phyloP scores from a whole-genome alignment of 768 basidiomycete species.

The Lyophyllum atratum region DNA sequence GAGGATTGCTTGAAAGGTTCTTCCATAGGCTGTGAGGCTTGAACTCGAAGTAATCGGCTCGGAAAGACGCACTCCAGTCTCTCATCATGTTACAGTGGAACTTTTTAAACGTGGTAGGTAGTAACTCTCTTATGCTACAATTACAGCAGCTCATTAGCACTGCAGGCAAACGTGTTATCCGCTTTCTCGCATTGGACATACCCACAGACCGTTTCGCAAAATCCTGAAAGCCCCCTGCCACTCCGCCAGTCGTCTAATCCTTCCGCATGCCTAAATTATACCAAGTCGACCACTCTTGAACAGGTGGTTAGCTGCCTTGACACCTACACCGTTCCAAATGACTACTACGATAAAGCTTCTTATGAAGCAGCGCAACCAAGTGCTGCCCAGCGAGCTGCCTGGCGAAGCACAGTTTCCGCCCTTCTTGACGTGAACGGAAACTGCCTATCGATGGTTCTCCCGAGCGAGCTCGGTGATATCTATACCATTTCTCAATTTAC shows the following conservation, averaged over 20 bases:
- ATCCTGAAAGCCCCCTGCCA: background rate
- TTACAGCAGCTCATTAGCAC: background rate
- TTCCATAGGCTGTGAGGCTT: too few species aligned
- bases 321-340: slow-evolving; percentile 28
- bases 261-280: background rate
- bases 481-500: slow-evolving; percentile 29
- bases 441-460: slow-evolving; percentile 30
- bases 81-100: background rate
- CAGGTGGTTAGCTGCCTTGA: slow-evolving; percentile 29
- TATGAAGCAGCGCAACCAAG: slow-evolving; percentile 36
- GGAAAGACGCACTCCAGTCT: too few species aligned
- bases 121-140: background rate
- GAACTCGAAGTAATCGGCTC: too few species aligned
- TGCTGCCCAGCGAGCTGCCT: slow-evolving; percentile 24
- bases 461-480: slow-evolving; percentile 24
- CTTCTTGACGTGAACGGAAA: slow-evolving; percentile 32
- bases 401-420: slow-evolving; percentile 26
- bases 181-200: background rate
- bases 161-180: background rate
- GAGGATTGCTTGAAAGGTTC: too few species aligned
- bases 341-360: slow-evolving; percentile 27
- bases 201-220: background rate
- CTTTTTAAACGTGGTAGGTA: background rate
- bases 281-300: slow-evolving; percentile 4
- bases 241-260: background rate